Evolutionary conservation across 208 protist genomes (phyloP).

Genomic region (Phytomonas sp.): DNA sequence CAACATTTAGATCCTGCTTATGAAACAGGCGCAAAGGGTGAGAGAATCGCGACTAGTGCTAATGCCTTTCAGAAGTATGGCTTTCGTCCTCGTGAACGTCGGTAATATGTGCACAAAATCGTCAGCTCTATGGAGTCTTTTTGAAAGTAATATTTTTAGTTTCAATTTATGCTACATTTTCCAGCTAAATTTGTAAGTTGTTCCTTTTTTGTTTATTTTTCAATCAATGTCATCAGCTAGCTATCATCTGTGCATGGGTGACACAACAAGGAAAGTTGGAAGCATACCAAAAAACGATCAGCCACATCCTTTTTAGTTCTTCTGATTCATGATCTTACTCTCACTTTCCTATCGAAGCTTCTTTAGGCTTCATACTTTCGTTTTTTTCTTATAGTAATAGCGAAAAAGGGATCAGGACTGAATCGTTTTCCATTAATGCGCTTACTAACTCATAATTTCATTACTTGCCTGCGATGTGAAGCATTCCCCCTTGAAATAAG

Average conservation of each 20-base stretch:
- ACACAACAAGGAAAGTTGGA: not conserved
- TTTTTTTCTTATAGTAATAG: not conserved
- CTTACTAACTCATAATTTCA: slow-evolving; percentile 84
- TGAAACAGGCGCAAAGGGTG: not conserved
- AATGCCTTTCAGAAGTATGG: not conserved
- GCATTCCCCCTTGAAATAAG: slow-evolving; percentile 51
- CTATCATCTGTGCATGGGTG: not conserved
- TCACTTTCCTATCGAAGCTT: not conserved
- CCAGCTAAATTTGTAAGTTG: not conserved
- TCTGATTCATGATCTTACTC: not conserved
- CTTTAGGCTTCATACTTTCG: not conserved
- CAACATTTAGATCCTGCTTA: not conserved
- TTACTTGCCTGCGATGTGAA: slow-evolving; percentile 79
- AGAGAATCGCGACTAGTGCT: not conserved
- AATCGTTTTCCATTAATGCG: slow-evolving; percentile 38
- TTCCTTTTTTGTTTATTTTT: not conserved
- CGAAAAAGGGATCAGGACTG: not conserved
- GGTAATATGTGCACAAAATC: not conserved
- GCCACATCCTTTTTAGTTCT: not conserved
- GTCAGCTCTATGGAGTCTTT: not conserved
- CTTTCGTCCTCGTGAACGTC: not conserved
- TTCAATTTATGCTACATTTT: not conserved
- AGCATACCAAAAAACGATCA: not conserved
- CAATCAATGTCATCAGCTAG: not conserved
- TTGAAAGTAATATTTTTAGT: not conserved